Conservation (phyloP, 371 early-diverging fungal genomes). For the Hamiltosporidium tvaerminnensis region DNA sequence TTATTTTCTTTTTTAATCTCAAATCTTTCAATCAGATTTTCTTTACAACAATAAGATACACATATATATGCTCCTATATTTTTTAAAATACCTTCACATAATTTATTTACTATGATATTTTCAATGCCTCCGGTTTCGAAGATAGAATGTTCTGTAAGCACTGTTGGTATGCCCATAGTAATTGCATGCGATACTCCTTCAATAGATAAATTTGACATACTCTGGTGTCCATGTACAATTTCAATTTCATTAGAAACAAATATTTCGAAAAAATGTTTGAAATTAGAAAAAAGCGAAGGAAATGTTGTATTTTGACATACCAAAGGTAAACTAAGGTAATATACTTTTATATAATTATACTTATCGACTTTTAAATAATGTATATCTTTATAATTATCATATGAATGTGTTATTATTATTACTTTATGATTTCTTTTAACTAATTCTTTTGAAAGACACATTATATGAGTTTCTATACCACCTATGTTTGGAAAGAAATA, state of each 20-base stretch:
- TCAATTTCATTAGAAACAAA: slow-evolving; percentile 71
- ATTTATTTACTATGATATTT: slow-evolving; percentile 75
- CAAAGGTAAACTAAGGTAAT: slow-evolving; percentile 72
- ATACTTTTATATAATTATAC: slow-evolving; percentile 63
- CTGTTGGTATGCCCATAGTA: slow-evolving; percentile 76
- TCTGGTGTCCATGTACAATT: slow-evolving; percentile 89
- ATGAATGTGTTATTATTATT: slow-evolving; percentile 42
- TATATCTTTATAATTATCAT: slow-evolving; percentile 44
- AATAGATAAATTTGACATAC: slow-evolving; percentile 75
- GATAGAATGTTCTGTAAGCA: slow-evolving; percentile 93
- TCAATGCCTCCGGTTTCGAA: slow-evolving; percentile 83
- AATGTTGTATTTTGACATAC: slow-evolving; percentile 69
- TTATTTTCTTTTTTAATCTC: slow-evolving; percentile 62
- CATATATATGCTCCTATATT: slow-evolving; percentile 87
- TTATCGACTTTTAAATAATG: slow-evolving; percentile 1
- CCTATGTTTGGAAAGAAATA: slow-evolving; percentile 92
- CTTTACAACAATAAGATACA: slow-evolving; percentile 89
- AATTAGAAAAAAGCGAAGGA: slow-evolving; percentile 75
- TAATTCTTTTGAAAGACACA: slow-evolving; percentile 69
- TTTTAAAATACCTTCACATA: slow-evolving; percentile 73
- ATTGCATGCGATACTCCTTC: slow-evolving; percentile 84
- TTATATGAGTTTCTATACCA: slow-evolving; percentile 89
- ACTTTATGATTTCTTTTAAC: slow-evolving; percentile 78
- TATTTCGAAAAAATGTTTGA: slow-evolving; percentile 74
- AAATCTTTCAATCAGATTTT: slow-evolving; percentile 81